A percentile compares a stretch with the other conserved stretches of the same genome.
Conservation (phyloP, 2,329 filamentous ascomycete genomes). For the Fusarium equiseti region DNA sequence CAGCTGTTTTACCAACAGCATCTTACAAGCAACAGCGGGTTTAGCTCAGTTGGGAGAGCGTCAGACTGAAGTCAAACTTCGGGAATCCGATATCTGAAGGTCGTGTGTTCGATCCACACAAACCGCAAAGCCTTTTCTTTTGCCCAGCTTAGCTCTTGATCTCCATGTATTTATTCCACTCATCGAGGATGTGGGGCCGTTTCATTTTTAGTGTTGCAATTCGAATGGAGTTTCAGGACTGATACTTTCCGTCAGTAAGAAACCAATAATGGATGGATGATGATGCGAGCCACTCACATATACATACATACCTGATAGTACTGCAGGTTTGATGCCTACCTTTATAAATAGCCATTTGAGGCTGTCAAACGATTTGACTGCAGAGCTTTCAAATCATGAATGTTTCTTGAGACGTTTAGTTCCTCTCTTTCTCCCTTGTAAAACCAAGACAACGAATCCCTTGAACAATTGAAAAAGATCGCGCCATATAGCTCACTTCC, state of each 20-base stretch:
- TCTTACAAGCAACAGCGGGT: constrained; percentile 37
- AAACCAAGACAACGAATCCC: constrained; percentile 3
- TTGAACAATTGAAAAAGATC: constrained; percentile 5
- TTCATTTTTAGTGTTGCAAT: constrained; percentile 3
- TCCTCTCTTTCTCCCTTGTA: background rate
- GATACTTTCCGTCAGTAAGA: background rate
- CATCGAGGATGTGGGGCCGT: background rate
- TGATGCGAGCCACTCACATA: background rate
- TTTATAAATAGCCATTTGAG: background rate
- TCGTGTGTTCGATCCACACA: constrained; percentile 51
- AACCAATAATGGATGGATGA: background rate
- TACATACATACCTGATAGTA: background rate
- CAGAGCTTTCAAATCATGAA: background rate
- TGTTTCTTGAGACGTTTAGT: background rate
- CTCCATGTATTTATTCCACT: background rate
- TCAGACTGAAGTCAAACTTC: constrained; percentile 44
- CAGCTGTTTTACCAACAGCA: rapidly evolving
- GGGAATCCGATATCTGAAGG: constrained; percentile 47
- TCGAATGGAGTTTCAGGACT: background rate
- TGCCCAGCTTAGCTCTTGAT: background rate
- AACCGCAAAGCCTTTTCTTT: constrained; percentile 42
- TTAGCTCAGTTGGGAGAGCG: constrained; percentile 51
- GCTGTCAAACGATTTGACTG: background rate
- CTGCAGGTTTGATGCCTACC: background rate
- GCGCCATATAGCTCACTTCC: constrained; percentile 9